Evolutionary conservation across 1,139 yeast species (phyloP).

Genomic region (Sugiyamaella paludigena): DNA sequence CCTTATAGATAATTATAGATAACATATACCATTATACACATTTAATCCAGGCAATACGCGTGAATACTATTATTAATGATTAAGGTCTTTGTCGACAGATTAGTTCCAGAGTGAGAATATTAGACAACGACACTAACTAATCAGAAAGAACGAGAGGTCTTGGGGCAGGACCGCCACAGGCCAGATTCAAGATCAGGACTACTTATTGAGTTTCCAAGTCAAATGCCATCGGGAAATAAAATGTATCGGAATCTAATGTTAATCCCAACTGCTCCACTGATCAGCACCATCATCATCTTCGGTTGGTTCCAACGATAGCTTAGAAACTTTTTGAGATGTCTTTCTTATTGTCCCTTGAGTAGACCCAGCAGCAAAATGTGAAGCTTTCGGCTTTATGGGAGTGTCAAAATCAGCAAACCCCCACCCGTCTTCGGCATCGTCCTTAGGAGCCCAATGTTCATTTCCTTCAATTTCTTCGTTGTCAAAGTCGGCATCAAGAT

Average conservation of each 20-base stretch:
- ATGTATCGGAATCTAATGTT: background rate
- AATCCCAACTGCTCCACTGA: conserved; percentile 30
- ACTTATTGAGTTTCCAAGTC: no score
- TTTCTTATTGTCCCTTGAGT: conserved; percentile 2
- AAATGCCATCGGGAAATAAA: background rate
- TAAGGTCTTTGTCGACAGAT: no score
- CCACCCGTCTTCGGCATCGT: conserved; percentile 17
- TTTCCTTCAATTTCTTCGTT: background rate
- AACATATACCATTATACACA: no score
- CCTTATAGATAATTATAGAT: no score
- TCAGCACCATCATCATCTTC: conserved; percentile 28
- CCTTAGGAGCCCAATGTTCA: conserved; percentile 13
- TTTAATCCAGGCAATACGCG: no score
- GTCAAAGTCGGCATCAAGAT: conserved; percentile 3
- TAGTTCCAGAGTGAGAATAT: no score
- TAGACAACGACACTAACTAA: no score
- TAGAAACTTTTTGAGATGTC: conserved; percentile 13
- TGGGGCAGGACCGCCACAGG: no score
- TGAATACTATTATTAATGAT: no score
- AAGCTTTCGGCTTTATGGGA: conserved; percentile 4
- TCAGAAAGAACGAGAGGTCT: no score
- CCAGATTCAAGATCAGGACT: no score
- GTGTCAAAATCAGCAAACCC: conserved; percentile 18
- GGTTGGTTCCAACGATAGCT: conserved; percentile 24
- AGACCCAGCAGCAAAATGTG: background rate